phyloP scores from a whole-genome alignment of 345 rosid species.

The Syzygium oleosum region DNA sequence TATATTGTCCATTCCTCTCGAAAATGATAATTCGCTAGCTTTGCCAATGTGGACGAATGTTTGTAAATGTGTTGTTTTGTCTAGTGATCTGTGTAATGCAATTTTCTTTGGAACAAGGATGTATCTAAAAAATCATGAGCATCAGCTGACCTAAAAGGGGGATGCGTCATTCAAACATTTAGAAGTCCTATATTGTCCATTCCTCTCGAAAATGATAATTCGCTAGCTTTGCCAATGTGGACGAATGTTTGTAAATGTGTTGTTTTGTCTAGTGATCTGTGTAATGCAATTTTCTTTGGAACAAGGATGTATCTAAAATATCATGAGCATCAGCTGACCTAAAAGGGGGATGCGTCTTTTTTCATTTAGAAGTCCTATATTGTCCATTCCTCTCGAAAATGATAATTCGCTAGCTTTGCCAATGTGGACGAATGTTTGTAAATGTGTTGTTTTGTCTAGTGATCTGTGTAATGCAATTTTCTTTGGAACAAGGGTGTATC shows the following conservation, averaged over 20 bases:
- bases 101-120: background rate
- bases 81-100: background rate
- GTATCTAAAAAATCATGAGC: background rate
- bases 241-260: background rate
- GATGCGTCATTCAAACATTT: background rate
- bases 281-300: background rate
- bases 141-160: background rate
- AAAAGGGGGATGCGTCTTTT: background rate
- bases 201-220: background rate
- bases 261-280: background rate
- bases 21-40: background rate
- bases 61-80: background rate
- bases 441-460: background rate
- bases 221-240: background rate
- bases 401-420: background rate
- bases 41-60: background rate
- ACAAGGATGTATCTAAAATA: background rate
- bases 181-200: background rate
- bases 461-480: background rate
- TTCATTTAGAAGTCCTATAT: background rate
- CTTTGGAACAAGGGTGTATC: background rate
- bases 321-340: background rate
- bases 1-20: background rate
- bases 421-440: background rate
- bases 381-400: background rate